phyloP scores from a whole-genome alignment of 768 basidiomycete species.

The Leucocoprinus sp. region DNA sequence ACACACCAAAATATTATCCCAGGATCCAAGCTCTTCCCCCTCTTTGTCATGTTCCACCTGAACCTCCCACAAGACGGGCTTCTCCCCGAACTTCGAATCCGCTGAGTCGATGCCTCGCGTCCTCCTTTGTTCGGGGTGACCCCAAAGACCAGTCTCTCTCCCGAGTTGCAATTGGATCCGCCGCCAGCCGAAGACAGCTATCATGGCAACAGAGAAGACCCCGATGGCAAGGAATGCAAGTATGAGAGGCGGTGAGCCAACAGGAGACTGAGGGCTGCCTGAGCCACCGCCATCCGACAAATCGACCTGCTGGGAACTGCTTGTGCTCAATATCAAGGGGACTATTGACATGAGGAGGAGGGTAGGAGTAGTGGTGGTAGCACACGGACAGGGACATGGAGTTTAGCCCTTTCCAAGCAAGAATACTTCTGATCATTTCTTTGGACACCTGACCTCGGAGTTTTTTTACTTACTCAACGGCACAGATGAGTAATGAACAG shows the following conservation, averaged over 20 bases:
- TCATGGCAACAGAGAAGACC: constrained; percentile 41
- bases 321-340: background rate
- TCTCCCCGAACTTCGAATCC: constrained; percentile 18
- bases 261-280: constrained; percentile 14
- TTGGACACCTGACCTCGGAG: constrained; percentile 7
- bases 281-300: background rate
- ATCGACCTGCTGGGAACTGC: background rate
- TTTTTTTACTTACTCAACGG: background rate
- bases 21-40: constrained; percentile 18
- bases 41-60: constrained; percentile 19
- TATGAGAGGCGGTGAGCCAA: constrained; percentile 45
- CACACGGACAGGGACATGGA: constrained; percentile 11
- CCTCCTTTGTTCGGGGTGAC: background rate
- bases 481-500: background rate
- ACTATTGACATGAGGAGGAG: background rate
- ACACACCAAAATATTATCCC: constrained; percentile 37
- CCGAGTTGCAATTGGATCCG: constrained; percentile 22
- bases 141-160: constrained; percentile 2
- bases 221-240: constrained; percentile 54
- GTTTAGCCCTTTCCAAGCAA: constrained; percentile 3
- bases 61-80: constrained; percentile 39
- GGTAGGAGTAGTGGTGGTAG: background rate
- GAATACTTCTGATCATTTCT: background rate
- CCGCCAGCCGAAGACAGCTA: constrained; percentile 41
- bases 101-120: background rate